Base-by-base conservation (phyloP, 208 protist genomes). In the Trichomonas gallinae region DNA sequence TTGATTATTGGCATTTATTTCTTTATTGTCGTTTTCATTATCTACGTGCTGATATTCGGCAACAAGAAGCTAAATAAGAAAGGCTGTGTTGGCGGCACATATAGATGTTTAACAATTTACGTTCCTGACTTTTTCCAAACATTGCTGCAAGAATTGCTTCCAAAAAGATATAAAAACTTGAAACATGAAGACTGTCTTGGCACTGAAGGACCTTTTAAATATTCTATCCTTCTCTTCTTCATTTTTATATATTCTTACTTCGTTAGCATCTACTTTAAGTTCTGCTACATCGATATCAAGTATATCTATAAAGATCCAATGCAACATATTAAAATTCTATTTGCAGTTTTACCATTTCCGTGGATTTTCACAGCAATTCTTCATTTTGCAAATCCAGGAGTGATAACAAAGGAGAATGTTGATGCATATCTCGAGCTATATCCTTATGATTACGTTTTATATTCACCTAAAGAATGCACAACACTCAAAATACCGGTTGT, bases 381-480 rank as follows among this genome's bases (percentile, higher is more conserved):
- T 51, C 87, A 93, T 34, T 93, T 93, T 51, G 15, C 44, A 26
- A 44, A 93, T 51, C 87, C 87, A 51, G 87, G 87, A 26, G 87
- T 48, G 38, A 93, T 93, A 6, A 34, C n/a, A 34, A 58, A 48
- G 13, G 87, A 93, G 8, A 93, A 93, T 93, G 87, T 93, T 93
- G 44, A 93, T 11, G 42, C 44, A 93, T 93, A 93, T 93, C 31
- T 93, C 0, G 17, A 93, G n/a, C 15, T 93, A 11, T 93, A 93
- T 38, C 87, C 87, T 48, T 93, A 93, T 38, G 87, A 93, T 93
- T 38, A 93, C 38, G 44, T 51, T 51, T 38, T 93, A 51, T 93
- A 93, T 51, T 31, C 15, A 31, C 87, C 87, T 38, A 34, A 48
- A 3, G 15, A 48, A 34, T 93, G 87, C 26, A 6, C 44, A 51